These are phyloP conservation scores for cucumber (Cucumis sativus) DNA, from an alignment of 306 rosid species.

Conservation along the genomic window DNA sequence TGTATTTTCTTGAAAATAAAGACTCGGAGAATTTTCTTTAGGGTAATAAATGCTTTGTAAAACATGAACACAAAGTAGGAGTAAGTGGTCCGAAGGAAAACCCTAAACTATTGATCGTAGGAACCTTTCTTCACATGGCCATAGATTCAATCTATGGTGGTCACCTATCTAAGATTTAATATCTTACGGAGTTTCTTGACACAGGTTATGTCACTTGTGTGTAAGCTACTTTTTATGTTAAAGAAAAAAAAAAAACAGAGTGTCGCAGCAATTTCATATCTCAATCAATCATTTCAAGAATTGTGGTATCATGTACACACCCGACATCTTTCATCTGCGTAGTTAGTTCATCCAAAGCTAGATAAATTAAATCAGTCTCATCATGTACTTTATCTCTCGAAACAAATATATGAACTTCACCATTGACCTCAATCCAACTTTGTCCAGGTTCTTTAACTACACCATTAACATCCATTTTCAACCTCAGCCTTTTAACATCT, in stretches of 20 bases:
- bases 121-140: neutral
- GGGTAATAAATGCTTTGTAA: no score
- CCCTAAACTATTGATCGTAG: neutral
- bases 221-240: no score
- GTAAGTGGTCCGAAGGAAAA: no score
- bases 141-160: no score
- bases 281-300: slow-evolving; percentile 7
- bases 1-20: no score
- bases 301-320: slow-evolving; percentile 22
- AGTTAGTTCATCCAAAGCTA: slow-evolving; percentile 34
- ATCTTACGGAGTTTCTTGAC: no score
- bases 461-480: slow-evolving; percentile 49
- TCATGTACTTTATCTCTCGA: slow-evolving; percentile 31
- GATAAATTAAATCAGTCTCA: slow-evolving; percentile 23
- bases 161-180: no score
- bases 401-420: slow-evolving; percentile 17
- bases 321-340: slow-evolving; percentile 43
- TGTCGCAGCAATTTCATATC: neutral
- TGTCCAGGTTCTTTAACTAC: slow-evolving; percentile 59
- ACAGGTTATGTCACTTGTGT: no score
- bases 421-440: slow-evolving; percentile 25
- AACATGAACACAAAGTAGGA: no score
- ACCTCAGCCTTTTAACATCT: slow-evolving; percentile 53
- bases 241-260: neutral
- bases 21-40: no score